Evolutionary conservation across 306 rosid species (phyloP), one percentile per base, ranked within the genome.

Genomic region (Quercus wislizeni): DNA sequence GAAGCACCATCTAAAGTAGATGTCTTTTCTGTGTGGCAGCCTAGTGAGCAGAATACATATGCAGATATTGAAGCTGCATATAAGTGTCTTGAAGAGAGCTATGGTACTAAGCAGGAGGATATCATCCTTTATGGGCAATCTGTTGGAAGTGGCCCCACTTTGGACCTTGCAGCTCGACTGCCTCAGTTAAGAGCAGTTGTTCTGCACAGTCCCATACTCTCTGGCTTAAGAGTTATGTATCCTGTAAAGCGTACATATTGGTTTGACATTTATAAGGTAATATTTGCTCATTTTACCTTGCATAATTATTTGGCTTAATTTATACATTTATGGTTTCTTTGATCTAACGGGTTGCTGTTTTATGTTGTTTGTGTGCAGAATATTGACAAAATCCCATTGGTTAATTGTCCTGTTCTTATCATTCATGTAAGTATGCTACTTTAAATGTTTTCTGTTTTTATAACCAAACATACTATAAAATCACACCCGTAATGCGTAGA

Each of bases 151-250:
- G 98, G 98, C 79, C 98, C 98, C 4, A 90, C 97, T 75, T 85
- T 94, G 87, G 97, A 94, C 85, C 94, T 92, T 83, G 97, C 98
- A 38, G 83, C 94, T 82, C 84, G 91, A 78, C 76, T 90, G 82
- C 98, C 98, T 79, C 94, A 80, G 71, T 83, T 92, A 75, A 89
- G 92, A 88, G 98, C 96, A 74, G 96, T 94, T 79, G 92, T 94
- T 77, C 85, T 94, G 83, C 97, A 94, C 55, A 94, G 98, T 79
- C 98, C 98, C 43, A 94, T 94, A 83, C 93, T 94, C 35, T 94
- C 98, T 72, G 97, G 98, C 79, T 86, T 94, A 80, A 87, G 98
- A 90, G 97, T 92, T 83, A 92, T 94, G 97, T 94, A 94, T 86
- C 98, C 97, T 23, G 97, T 94, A 57, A 94, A 88, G 81, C 98